Evolutionary conservation across 192 early-diverging fungal genomes (phyloP), one percentile per base, ranked within the genome.

Genomic region (Podila verticillata): DNA sequence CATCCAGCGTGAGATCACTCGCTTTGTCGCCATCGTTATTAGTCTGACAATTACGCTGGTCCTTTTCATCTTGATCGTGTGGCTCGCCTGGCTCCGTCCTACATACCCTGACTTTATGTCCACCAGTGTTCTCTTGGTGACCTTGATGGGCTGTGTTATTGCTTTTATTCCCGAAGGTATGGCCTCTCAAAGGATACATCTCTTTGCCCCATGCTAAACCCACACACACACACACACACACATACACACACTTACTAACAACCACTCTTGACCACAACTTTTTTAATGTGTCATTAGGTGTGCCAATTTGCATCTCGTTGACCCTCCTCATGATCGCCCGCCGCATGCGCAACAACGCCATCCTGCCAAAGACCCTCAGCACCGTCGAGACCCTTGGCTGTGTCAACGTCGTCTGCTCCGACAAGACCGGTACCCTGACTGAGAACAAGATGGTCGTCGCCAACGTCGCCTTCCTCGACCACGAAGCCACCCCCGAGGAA

Each of bases 401-500:
- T 57, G 90, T 95, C 58, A 89, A 82, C 64, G 67, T 77, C n/a
- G 73, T 83, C 63, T 83, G 74, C 59, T 95, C 92, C 48, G 95
- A 98, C 81, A 98, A 98, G 85, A 96, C 96, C 20, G 96, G 95
- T 0, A 98, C 95, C 10, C 79, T 98, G 49, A 98, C 96, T 12
- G 86, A 89, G 65, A 89, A 91, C 84, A 84, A 88, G 57, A 95
- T 98, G 94, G 71, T 72, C 31, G 90, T 92, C 20, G 70, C 75
- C 35, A 67, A 79, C 63, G 74, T 82, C 20, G 81, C 77, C 39
- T 82, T 92, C 54, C 59, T 68, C 56, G 68, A 87, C 70, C 62
- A 85, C 29, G 64, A 81, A 34, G 72, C 77, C 29, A 80, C 77
- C 34, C 77, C 77, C 8, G 64, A 74, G 7, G 71, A 68, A 12